Percentiles rank a stretch among this genome's conserved stretches.
phyloP scores from a whole-genome alignment of 495 filamentous ascomycete genomes.

The Penicillium silybi region DNA sequence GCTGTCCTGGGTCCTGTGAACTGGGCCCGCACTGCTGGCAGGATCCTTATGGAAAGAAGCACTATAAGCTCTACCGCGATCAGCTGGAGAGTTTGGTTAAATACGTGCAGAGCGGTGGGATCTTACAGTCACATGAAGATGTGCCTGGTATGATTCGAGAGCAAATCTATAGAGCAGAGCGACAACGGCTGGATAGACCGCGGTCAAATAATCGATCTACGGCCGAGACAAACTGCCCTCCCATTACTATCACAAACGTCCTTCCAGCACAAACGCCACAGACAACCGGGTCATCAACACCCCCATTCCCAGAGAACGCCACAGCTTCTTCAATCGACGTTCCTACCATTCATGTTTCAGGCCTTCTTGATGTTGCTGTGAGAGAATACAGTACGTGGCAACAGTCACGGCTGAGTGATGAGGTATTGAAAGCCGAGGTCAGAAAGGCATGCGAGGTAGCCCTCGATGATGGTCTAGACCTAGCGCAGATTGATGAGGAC shows the following conservation, averaged over 20 bases:
- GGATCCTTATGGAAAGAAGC: conserved; percentile 14
- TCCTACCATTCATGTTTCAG: conserved; percentile 4
- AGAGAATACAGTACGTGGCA: conserved; percentile 7
- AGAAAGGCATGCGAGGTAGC: conserved; percentile 10
- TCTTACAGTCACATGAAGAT: conserved; percentile 8
- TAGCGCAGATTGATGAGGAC: conserved; percentile 21
- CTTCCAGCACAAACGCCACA: conserved; percentile 7
- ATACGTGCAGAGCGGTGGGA: conserved; percentile 6
- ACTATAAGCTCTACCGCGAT: conserved; percentile 12
- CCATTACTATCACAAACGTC: conserved; percentile 13
- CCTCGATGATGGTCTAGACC: conserved; percentile 5
- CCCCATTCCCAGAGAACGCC: background rate
- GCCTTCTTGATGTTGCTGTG: conserved; percentile 11
- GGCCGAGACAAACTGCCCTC: conserved; percentile 4
- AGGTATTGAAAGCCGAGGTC: conserved; percentile 10
- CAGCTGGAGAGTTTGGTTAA: conserved; percentile 5
- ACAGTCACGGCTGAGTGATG: conserved; percentile 2
- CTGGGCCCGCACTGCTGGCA: conserved; percentile 12
- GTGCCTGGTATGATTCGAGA: conserved; percentile 5
- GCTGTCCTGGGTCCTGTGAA: conserved; percentile 12
- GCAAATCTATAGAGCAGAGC: conserved; percentile 8
- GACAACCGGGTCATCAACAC: conserved; percentile 1
- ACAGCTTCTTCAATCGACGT: background rate
- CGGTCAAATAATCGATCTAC: background rate
- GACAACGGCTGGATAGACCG: conserved; percentile 1